Conservation (phyloP, 805 yeast species). For the Suhomyces vadensis region DNA sequence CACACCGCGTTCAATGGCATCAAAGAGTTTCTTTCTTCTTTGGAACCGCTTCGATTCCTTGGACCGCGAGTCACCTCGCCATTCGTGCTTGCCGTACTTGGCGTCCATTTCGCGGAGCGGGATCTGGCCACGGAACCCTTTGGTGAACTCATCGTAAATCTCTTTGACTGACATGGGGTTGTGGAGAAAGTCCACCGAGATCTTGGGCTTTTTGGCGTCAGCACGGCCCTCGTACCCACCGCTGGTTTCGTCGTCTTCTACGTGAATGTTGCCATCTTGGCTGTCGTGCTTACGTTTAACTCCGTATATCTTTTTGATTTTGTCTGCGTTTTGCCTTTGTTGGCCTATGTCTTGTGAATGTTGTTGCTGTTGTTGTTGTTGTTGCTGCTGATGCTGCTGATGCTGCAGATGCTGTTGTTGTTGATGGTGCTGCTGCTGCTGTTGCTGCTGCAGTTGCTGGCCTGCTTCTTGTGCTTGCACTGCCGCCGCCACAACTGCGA, state of each 20-base stretch:
- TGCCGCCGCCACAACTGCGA: constrained; percentile 41
- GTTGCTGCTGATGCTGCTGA: constrained; percentile 32
- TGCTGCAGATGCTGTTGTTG: constrained; percentile 9
- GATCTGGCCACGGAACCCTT: constrained; percentile 46
- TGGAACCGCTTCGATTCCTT: constrained; percentile 46
- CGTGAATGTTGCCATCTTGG: constrained; percentile 7
- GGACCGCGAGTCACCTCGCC: constrained; percentile 49
- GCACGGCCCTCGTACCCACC: constrained; percentile 12
- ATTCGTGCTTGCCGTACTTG: constrained; percentile 43
- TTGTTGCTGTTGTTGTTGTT: constrained; percentile 19
- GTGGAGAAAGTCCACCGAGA: constrained; percentile 40
- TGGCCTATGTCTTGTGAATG: constrained; percentile 1
- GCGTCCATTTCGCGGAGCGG: constrained; percentile 45
- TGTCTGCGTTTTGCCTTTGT: constrained; percentile 3
- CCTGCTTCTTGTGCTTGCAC: constrained; percentile 23
- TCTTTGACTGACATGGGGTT: constrained; percentile 47
- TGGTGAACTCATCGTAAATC: constrained; percentile 46
- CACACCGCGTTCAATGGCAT: constrained; percentile 44
- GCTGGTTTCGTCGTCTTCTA: constrained; percentile 6
- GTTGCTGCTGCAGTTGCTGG: constrained; percentile 9
- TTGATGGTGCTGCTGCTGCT: constrained; percentile 9
- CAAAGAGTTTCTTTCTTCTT: constrained; percentile 44
- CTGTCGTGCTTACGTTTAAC: constrained; percentile 13
- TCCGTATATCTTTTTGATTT: constrained; percentile 9
- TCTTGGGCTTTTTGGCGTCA: constrained; percentile 35